Base-by-base conservation (phyloP, 257 asterid species). In the Primulina tabacum region DNA sequence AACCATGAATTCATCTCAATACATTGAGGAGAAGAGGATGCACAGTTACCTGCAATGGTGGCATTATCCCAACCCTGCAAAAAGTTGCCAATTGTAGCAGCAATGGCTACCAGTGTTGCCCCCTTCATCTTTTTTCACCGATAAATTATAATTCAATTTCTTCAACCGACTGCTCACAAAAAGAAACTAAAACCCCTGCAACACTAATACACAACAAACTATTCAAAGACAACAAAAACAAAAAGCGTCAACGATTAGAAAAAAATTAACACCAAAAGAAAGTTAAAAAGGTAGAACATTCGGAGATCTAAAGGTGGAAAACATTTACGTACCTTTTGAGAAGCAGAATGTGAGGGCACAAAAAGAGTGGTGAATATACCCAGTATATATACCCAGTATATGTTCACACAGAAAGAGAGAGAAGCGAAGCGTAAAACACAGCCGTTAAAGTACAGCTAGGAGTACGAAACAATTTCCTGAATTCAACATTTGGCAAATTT, bases 61-160 rank as follows among this genome's bases (percentile, higher is more conserved):
- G 95, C 96, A 85, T 89, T 87, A 71, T 89, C 96, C 96, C 96
- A 89, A 60, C 96, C 96, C 82, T 89, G 95, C 82, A 89, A 81
- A 33, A 89, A 74, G 74, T 87, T 89, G 60, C 96, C 96, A 79
- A 89, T 81, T 14, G 96, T 81, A 18, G 95, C 96, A 53, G 82
- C 82, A 75, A 89, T 82, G 66, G 96, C 95, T 62, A 89, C 89
- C 75, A 87, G 77, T 50, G 85, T 90, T 26, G 96, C 96, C 16
- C 89, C 95, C 62, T 87, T 81, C 96, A 89, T 88, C 80, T 77
- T 76, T 70, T 18, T 29, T 24, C 71, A 61, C 65, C 34, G 21
- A 63, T 61, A 62, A 71, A 57, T 57, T 37, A 29, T 75, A 71
- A 56, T 70, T 59, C 72, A 77, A 61, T 80, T 28, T 65, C 63